A percentile compares a stretch with the other conserved stretches of the same genome.
phyloP scores from a whole-genome alignment of 176 grass and related monocot genomes.

The Microstegium vimineum region DNA sequence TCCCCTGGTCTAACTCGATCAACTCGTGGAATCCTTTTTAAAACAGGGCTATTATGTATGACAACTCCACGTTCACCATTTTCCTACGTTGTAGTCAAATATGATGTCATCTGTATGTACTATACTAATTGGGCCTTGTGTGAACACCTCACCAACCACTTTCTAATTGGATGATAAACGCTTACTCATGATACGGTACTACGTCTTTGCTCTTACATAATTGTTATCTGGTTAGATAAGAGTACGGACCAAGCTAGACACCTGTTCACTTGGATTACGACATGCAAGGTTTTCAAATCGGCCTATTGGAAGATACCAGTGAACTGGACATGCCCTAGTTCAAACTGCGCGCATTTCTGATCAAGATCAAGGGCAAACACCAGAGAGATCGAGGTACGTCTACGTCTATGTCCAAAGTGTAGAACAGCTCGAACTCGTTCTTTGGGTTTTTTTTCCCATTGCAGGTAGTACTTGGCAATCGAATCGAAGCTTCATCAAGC shows the following conservation, averaged over 20 bases:
- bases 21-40: background rate
- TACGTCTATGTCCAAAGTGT: background rate
- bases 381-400: background rate
- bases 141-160: background rate
- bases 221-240: background rate
- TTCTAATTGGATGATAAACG: background rate
- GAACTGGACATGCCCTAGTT: background rate
- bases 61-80: background rate
- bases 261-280: background rate
- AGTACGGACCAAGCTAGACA: background rate
- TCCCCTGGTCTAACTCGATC: background rate
- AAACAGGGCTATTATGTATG: background rate
- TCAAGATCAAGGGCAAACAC: background rate
- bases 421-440: background rate
- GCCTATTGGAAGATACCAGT: background rate
- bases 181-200: slow-evolving; percentile 4
- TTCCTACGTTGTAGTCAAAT: background rate
- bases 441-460: background rate
- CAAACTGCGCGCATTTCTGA: background rate
- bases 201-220: background rate
- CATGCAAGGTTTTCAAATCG: background rate
- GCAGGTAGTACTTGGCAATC: background rate
- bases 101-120: background rate
- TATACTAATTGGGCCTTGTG: too few relatives aligned
- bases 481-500: background rate